phyloP scores from a whole-genome alignment of 768 basidiomycete genomes.

The Tulasnella sp. region DNA sequence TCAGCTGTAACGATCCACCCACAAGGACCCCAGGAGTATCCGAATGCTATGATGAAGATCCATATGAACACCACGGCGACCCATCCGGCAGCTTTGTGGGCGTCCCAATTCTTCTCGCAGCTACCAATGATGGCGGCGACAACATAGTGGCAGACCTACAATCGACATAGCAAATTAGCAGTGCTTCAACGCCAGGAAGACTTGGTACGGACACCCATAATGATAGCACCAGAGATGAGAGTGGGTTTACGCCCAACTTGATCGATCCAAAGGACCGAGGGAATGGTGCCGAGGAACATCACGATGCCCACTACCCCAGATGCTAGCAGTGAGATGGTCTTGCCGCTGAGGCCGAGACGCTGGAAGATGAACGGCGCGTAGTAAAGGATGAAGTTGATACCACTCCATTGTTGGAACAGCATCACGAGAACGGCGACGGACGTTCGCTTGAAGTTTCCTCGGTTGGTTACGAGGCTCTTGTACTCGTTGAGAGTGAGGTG shows the following conservation, averaged over 20 bases:
- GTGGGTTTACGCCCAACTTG: constrained; percentile 64
- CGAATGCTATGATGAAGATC: not conserved
- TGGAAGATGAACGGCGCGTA: constrained; percentile 39
- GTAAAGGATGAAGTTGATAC: constrained; percentile 41
- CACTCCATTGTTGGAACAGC: constrained; percentile 70
- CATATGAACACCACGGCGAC: not conserved
- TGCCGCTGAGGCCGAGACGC: constrained; percentile 42
- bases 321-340: constrained; percentile 32
- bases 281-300: constrained; percentile 59
- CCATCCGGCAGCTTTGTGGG: not conserved
- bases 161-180: constrained; percentile 30
- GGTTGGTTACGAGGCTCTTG: constrained; percentile 43
- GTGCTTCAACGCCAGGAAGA: too few relatives aligned
- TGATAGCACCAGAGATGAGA: constrained; percentile 57
- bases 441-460: constrained; percentile 45
- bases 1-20: not conserved
- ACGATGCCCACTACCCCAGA: constrained; percentile 71
- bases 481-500: constrained; percentile 52
- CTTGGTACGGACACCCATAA: constrained; percentile 32
- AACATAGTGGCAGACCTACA: constrained; percentile 52
- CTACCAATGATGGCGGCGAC: constrained; percentile 44
- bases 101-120: not conserved
- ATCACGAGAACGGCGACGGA: constrained; percentile 53
- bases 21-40: not conserved
- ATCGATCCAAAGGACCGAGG: constrained; percentile 69